Evolutionary conservation across 192 early-diverging fungal genomes (phyloP), one percentile per base, ranked within the genome.

Genomic region (Thamnidium elegans): DNA sequence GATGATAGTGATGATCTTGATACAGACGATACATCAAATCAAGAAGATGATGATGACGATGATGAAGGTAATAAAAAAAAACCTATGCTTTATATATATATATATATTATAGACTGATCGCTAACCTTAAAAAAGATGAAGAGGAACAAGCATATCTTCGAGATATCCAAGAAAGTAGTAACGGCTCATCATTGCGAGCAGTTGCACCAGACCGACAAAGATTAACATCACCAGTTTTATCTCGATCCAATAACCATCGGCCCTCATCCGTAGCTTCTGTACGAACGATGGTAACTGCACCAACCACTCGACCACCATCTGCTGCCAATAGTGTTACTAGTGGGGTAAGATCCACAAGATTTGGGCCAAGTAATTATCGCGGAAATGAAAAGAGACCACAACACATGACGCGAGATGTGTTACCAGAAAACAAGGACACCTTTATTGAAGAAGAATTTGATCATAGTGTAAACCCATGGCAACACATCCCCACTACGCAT

Each of bases 141-240:
- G 74, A 76, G 39, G 74, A 76, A 51, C 44, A 65, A 59, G 69
- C 63, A 15, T 75, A 75, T 67, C 51, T 76, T 17, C 23, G 36
- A n/a, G 65, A 72, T 26, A 56, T 72, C 26, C 53, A 72, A 59
- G 42, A 53, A 21, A 39, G 19, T 39, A 63, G 32, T n/a, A 7
- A 30, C 3, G 31, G n/a, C 14, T 55, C 53, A 55, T 55, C 32
- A 2, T 55, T 34, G 11, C 32, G 11, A 34, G 32, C 4, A 1
- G 30, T 1, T 48, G 11, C 46, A 6, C 46, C 3, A 48, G 21
- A 31, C 26, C 23, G 3, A 61, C 44, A 61, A 15, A 3, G 42
- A 50, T 15, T 39, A 67, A 34, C 39, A 47, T 11, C 63, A 13
- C 30, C 34, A 19, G 10, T 30, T 53, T 31, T 53, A 53, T 11